phyloP scores from a whole-genome alignment of 768 basidiomycete species.

The Naganishia onofrii region DNA sequence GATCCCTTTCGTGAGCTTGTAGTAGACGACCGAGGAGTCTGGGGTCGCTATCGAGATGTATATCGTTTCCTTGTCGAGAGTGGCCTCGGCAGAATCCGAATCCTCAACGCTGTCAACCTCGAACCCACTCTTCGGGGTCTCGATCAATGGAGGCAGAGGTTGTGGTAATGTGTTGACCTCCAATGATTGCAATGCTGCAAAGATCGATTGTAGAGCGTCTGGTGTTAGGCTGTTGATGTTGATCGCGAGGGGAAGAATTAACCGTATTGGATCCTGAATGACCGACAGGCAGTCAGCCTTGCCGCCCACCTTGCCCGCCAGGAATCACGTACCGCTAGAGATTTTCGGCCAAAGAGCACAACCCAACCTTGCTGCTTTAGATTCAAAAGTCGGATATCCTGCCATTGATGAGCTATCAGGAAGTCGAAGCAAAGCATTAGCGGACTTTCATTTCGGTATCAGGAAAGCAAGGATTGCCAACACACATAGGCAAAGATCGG shows the following conservation, averaged over 20 bases:
- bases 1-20: conserved; percentile 49
- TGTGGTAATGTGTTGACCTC: conserved; percentile 25
- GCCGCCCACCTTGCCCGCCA: background rate
- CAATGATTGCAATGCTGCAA: conserved; percentile 32
- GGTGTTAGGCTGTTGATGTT: conserved; percentile 47
- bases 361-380: conserved; percentile 41
- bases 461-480: background rate
- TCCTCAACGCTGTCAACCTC: conserved; percentile 19
- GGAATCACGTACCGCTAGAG: conserved; percentile 34
- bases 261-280: conserved; percentile 42
- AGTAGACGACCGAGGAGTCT: conserved; percentile 50
- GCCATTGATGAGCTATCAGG: conserved; percentile 47
- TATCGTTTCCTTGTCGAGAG: conserved; percentile 44
- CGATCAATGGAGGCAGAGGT: conserved; percentile 31
- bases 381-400: conserved; percentile 38
- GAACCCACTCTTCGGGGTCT: conserved; percentile 2
- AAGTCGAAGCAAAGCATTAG: background rate
- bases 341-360: conserved; percentile 46
- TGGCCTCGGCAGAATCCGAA: conserved; percentile 9
- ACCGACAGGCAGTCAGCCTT: background rate
- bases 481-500: conserved; percentile 49
- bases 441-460: background rate
- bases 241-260: conserved; percentile 46
- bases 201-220: conserved; percentile 42
- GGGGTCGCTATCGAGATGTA: conserved; percentile 47